Conservation (phyloP, 495 filamentous ascomycete genomes). For the Neurospora sp. region DNA sequence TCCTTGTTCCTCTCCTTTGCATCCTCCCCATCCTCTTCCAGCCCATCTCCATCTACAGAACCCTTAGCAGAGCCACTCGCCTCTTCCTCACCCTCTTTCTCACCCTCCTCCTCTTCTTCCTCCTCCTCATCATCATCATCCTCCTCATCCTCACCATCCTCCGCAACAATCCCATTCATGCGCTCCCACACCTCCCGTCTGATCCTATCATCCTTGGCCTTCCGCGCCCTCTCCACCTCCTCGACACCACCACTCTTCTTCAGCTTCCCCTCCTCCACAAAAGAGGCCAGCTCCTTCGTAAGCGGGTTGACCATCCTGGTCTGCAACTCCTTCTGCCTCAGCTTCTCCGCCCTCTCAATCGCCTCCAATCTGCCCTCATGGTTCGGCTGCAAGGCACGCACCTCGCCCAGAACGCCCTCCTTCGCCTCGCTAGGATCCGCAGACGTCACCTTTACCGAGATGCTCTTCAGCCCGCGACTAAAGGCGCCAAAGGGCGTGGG, state of each 20-base stretch:
- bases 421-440: conserved; percentile 73
- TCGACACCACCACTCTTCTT: conserved; percentile 95
- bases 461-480: conserved; percentile 45
- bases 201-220: conserved; percentile 77
- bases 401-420: conserved; percentile 84
- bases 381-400: conserved; percentile 88
- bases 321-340: conserved; percentile 79
- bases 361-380: conserved; percentile 88
- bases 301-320: conserved; percentile 65
- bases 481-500: conserved; percentile 40
- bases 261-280: conserved; percentile 83
- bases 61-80: neutral
- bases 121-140: conserved; percentile 1
- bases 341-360: conserved; percentile 88
- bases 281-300: conserved; percentile 75
- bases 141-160: conserved; percentile 18
- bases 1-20: neutral
- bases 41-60: neutral
- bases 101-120: neutral
- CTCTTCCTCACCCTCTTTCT: neutral
- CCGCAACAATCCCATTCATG: conserved; percentile 39
- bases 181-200: conserved; percentile 77
- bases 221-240: conserved; percentile 78
- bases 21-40: neutral
- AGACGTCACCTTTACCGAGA: conserved; percentile 39